phyloP scores from a whole-genome alignment of 768 basidiomycete genomes.

The Lentinula edodes region DNA sequence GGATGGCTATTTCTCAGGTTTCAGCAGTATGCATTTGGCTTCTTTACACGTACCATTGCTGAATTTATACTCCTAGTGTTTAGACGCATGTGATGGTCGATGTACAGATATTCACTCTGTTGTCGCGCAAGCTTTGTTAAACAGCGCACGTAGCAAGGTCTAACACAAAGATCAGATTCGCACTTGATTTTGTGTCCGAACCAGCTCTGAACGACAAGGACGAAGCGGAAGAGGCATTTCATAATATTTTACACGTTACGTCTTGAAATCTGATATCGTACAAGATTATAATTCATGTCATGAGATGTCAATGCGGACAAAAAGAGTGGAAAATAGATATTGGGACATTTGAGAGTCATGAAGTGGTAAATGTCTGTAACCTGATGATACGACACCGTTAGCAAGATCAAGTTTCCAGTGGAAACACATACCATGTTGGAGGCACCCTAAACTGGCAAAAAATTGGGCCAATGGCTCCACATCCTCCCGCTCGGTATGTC shows the following conservation, averaged over 20 bases:
- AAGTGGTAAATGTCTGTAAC: constrained; percentile 86
- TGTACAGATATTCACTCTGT: constrained; percentile 74
- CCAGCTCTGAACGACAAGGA: too few species aligned
- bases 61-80: constrained; percentile 42
- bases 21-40: constrained; percentile 42
- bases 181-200: not conserved
- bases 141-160: constrained; percentile 17
- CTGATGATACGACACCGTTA: constrained; percentile 29
- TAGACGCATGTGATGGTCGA: constrained; percentile 62
- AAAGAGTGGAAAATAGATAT: constrained; percentile 90
- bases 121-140: constrained; percentile 64
- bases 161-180: not conserved
- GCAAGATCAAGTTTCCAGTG: not conserved
- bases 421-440: constrained; percentile 55
- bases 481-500: constrained; percentile 55
- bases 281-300: not conserved
- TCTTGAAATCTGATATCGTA: not conserved
- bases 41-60: not conserved
- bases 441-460: constrained; percentile 64
- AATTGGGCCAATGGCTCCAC: constrained; percentile 69
- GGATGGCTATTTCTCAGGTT: constrained; percentile 46
- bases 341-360: constrained; percentile 86
- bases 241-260: not conserved
- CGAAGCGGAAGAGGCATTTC: not conserved
- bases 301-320: constrained; percentile 36